phyloP scores from a whole-genome alignment of 208 protist genomes.

The Borovskyia barvae region DNA sequence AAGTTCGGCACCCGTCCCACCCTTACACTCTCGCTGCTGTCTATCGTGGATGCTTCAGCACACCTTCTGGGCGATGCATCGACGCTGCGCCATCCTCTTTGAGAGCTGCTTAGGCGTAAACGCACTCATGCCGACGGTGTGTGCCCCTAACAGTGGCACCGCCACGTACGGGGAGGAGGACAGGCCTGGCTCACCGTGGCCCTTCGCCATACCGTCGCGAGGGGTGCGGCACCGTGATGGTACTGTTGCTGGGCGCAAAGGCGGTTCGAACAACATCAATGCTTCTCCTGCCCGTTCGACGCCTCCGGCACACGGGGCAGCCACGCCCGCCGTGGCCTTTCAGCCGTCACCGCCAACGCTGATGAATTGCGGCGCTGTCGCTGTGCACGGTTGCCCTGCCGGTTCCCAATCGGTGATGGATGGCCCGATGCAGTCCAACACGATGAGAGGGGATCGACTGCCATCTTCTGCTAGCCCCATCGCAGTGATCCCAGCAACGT shows the following conservation, averaged over 20 bases:
- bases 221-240: conserved; percentile 4
- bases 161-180: too few species aligned
- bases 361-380: too few species aligned
- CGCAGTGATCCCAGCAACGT: too few species aligned
- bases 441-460: not conserved
- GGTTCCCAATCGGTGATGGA: not conserved
- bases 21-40: conserved; percentile 48
- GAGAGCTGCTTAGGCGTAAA: conserved; percentile 40
- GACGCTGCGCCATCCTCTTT: conserved; percentile 63
- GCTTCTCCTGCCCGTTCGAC: not conserved
- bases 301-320: not conserved
- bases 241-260: not conserved
- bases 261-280: not conserved
- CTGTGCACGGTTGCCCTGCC: not conserved
- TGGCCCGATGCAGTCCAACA: too few species aligned
- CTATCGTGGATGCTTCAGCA: conserved; percentile 72
- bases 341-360: not conserved
- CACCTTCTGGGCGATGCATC: conserved; percentile 56
- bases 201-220: conserved; percentile 7
- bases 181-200: not conserved
- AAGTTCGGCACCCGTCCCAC: too few species aligned
- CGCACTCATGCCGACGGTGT: conserved; percentile 15
- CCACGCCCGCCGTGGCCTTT: too few species aligned
- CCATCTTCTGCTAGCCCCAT: too few species aligned
- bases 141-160: not conserved